Percentiles rank a stretch among this genome's conserved stretches.
These are phyloP conservation scores for Talaromyces sp. DNA, from an alignment of 2,329 filamentous ascomycete species.

Conservation along the genomic window DNA sequence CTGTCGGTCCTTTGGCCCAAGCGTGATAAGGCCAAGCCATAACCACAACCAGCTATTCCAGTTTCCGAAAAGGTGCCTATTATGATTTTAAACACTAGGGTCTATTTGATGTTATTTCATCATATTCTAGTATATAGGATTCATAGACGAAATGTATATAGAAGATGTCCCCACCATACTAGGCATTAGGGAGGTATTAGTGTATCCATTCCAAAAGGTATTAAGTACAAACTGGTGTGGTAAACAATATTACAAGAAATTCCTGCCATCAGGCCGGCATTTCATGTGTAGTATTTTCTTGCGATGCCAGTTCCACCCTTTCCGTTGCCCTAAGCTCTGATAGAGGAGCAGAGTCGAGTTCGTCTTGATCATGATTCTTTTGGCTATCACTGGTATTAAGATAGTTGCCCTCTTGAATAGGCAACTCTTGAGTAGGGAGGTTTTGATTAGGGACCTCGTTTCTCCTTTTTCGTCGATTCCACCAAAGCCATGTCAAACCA, in stretches of 20 bases:
- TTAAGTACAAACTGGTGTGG: background rate
- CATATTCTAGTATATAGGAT: background rate
- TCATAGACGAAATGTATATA: background rate
- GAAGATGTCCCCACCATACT: background rate
- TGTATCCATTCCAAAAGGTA: background rate
- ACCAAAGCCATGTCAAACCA: conserved; percentile 2
- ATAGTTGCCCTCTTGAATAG: background rate
- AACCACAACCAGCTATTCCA: too few species aligned
- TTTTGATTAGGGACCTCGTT: background rate
- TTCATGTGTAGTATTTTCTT: background rate
- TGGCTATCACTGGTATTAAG: background rate
- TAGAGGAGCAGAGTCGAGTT: background rate
- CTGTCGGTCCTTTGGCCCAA: background rate
- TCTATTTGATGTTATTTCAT: background rate
- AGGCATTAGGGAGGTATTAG: background rate
- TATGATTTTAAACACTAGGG: too few species aligned
- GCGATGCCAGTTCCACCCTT: background rate
- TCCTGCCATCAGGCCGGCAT: background rate
- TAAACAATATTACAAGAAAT: too few species aligned
- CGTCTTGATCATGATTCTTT: background rate
- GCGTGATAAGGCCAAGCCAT: background rate
- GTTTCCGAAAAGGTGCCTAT: background rate
- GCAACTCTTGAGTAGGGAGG: too few species aligned
- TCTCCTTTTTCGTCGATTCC: background rate
- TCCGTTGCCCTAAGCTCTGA: background rate